phyloP scores from a whole-genome alignment of 805 yeast species.

The Naumovozyma castellii region DNA sequence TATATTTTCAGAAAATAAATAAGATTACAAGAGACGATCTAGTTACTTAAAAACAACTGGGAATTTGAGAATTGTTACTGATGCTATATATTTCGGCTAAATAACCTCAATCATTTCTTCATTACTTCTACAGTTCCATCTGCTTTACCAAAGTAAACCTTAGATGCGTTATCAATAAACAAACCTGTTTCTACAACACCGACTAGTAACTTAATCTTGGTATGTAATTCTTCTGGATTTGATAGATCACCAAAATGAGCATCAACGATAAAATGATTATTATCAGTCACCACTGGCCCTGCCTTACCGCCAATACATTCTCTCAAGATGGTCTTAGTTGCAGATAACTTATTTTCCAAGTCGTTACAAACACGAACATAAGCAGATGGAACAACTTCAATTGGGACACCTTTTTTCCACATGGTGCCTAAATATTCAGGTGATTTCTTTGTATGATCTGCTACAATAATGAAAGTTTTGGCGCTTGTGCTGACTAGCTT shows the following conservation, averaged over 20 bases:
- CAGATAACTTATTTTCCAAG: conserved; percentile 33
- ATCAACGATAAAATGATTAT: conserved; percentile 86
- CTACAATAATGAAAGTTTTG: conserved; percentile 71
- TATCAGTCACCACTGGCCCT: conserved; percentile 94
- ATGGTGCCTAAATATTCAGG: conserved; percentile 54
- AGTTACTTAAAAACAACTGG: no score
- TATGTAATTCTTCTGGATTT: conserved; percentile 45
- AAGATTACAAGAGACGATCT: no score
- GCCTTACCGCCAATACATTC: conserved; percentile 90
- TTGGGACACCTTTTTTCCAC: conserved; percentile 91
- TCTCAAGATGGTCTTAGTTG: conserved; percentile 62
- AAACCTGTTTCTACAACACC: conserved; percentile 97
- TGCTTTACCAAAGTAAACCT: conserved; percentile 82
- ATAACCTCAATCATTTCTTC: background rate
- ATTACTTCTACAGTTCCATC: conserved; percentile 48
- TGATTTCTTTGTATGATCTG: conserved; percentile 82
- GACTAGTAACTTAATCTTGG: conserved; percentile 58
- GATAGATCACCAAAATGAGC: conserved; percentile 79
- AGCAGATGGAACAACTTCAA: conserved; percentile 87
- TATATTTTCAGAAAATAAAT: no score
- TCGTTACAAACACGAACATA: conserved; percentile 66
- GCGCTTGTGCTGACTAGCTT: conserved; percentile 83
- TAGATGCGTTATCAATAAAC: conserved; percentile 59
- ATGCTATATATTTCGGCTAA: no score
- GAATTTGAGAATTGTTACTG: no score